Conservation (phyloP, 768 basidiomycete genomes). For the Termitomyces sp. region DNA sequence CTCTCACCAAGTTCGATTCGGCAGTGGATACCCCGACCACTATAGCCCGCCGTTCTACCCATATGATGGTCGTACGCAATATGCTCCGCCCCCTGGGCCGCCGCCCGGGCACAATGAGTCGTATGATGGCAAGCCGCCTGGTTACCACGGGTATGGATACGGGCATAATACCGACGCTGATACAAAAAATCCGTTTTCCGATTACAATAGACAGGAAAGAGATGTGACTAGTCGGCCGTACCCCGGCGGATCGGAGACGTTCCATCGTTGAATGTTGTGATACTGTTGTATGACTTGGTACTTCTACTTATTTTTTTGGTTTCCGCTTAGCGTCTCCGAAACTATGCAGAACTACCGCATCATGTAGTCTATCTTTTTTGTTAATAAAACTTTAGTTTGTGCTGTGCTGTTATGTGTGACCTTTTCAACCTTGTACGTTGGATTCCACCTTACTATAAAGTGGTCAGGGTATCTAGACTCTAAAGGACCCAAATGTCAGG, state of each 20-base stretch:
- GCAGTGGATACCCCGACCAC: slow-evolving; percentile 35
- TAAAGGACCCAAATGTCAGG: background rate
- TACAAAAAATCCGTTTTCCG: slow-evolving; percentile 50
- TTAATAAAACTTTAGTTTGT: background rate
- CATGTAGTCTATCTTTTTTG: background rate
- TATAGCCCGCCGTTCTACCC: slow-evolving; percentile 48
- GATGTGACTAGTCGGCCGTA: slow-evolving; percentile 36
- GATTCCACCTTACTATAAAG: background rate
- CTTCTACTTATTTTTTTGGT: background rate
- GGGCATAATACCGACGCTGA: slow-evolving; percentile 40
- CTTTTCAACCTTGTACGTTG: background rate
- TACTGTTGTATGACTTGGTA: background rate
- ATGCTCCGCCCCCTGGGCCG: slow-evolving; percentile 45
- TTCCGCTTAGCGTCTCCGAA: background rate
- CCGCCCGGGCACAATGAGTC: slow-evolving; percentile 33
- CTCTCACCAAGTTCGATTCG: slow-evolving; percentile 26
- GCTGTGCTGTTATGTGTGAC: background rate
- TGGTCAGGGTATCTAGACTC: background rate
- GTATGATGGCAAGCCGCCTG: slow-evolving; percentile 39
- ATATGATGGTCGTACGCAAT: slow-evolving; percentile 24
- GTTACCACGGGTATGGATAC: slow-evolving; percentile 29
- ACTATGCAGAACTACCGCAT: background rate
- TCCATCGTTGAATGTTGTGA: slow-evolving; percentile 11
- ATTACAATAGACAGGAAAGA: slow-evolving; percentile 38
- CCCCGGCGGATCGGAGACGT: slow-evolving; percentile 27